Evolutionary conservation across 2,329 filamentous ascomycete genomes (phyloP), one percentile per base, ranked within the genome.

Genomic region (Ceratocystis cacaofunesta): DNA sequence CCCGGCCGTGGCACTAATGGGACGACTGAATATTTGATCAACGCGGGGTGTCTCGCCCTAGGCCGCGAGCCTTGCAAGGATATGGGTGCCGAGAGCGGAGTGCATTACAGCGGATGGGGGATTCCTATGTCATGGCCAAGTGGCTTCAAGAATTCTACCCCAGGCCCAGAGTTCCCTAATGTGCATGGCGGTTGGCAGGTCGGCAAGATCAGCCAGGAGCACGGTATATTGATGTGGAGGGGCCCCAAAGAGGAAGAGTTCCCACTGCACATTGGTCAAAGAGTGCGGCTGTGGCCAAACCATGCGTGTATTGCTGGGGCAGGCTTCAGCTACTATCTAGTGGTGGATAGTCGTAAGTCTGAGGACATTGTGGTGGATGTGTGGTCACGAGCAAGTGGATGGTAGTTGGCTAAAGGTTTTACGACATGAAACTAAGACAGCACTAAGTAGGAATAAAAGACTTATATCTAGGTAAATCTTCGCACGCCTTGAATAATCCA

Each of bases 301-400:
- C 89, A 94, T 75, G 84, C 88, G 44, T 94, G 89, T 72, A 86
- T 92, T 69, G 82, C 88, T 1, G 85, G 87, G 0, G 85, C 85
- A 0, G 82, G 83, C 32, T 89, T 86, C 75, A 84, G 81, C 1
- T 89, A 84, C 79, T 94, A 90, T 75, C 76, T 90, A 22, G 76
- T 92, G 43, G 83, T 92, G 1, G 88, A 92, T 73, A 77, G 80
- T 62, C 75, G 73, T 17, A 75, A 77, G 63, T 79, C 78, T 0
- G 76, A 77, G 25, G 79, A 83, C 69, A 79, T 82, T 70, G 79
- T 89, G 68, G 78, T 89, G n/a, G 89, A 92, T 77, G 81, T 92
- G 25, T 92, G 88, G 88, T 76, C 81, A 17, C 77, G 87, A 68
- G 87, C 85, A 80, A 80, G 83, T 65, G 87, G 87, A 0, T 90